phyloP scores from a whole-genome alignment of 2,329 filamentous ascomycete species.

The Nothomitra cinnamomea region DNA sequence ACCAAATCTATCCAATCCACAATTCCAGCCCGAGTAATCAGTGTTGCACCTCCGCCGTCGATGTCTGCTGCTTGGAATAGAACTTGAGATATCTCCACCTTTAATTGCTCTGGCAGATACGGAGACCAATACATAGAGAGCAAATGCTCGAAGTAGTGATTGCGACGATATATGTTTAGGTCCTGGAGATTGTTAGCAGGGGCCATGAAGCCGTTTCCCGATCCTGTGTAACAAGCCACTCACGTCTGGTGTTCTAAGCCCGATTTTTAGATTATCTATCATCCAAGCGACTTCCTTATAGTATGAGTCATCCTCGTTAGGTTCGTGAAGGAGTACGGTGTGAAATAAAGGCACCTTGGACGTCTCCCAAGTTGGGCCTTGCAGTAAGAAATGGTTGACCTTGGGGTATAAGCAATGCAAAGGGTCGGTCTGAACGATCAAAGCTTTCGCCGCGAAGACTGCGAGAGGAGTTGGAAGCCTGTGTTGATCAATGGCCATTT shows the following conservation, averaged over 20 bases:
- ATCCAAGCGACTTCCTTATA: conserved; percentile 62
- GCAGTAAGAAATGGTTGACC: conserved; percentile 68
- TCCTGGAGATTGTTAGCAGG: conserved; percentile 17
- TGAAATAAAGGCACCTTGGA: conserved; percentile 42
- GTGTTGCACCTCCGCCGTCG: conserved; percentile 57
- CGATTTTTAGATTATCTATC: conserved; percentile 50
- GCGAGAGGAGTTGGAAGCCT: conserved; percentile 57
- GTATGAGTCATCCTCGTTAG: conserved; percentile 55
- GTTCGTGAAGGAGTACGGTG: conserved; percentile 55
- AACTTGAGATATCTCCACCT: conserved; percentile 43
- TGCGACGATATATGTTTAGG: conserved; percentile 33
- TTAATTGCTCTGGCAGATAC: conserved; percentile 40
- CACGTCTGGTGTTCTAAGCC: conserved; percentile 38
- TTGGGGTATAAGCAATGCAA: conserved; percentile 74
- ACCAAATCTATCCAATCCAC: conserved; percentile 56
- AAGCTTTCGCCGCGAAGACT: conserved; percentile 55
- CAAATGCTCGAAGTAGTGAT: conserved; percentile 56
- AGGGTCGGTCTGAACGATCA: conserved; percentile 57
- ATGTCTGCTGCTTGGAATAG: conserved; percentile 51
- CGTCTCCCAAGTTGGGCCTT: conserved; percentile 55
- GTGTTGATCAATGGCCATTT: conserved; percentile 32
- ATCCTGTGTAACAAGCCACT: conserved; percentile 8
- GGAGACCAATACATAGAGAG: conserved; percentile 52
- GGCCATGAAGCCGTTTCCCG: too few species aligned
- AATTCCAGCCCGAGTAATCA: conserved; percentile 59